Conservation (phyloP, 768 basidiomycete species). For the Fomitopsis pulvina region DNA sequence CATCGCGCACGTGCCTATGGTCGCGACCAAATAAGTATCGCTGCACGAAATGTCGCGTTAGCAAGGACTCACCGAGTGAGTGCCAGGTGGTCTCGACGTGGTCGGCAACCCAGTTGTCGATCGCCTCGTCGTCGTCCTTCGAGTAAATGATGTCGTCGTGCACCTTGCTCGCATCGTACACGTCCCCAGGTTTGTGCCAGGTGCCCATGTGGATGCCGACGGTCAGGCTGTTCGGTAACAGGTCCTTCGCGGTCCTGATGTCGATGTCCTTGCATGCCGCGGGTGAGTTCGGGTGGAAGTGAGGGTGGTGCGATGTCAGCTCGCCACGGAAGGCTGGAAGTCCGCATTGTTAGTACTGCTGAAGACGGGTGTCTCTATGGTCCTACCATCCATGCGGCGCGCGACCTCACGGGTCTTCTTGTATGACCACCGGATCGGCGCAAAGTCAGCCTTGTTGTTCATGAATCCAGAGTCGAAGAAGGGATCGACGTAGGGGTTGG, state of each 20-base stretch:
- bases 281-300: slow-evolving; percentile 63
- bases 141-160: slow-evolving; percentile 63
- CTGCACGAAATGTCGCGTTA: too few species aligned
- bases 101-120: slow-evolving; percentile 63
- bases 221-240: slow-evolving; percentile 54
- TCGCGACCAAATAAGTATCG: too few species aligned
- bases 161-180: slow-evolving; percentile 47
- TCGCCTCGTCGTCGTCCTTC: slow-evolving; percentile 63
- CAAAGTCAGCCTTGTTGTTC: slow-evolving; percentile 74
- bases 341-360: too few species aligned
- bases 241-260: slow-evolving; percentile 56
- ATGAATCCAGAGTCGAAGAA: slow-evolving; percentile 72
- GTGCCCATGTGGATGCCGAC: slow-evolving; percentile 72
- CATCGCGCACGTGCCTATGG: slow-evolving; percentile 45
- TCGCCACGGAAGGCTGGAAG: slow-evolving; percentile 60
- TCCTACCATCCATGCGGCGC: slow-evolving; percentile 60
- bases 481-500: slow-evolving; percentile 57
- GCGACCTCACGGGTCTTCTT: slow-evolving; percentile 72
- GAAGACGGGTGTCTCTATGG: background rate
- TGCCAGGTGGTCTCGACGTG: slow-evolving; percentile 79
- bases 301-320: slow-evolving; percentile 66
- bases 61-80: slow-evolving; percentile 41
- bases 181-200: slow-evolving; percentile 53
- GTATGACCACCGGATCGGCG: slow-evolving; percentile 71
- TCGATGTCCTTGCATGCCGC: slow-evolving; percentile 59